Base-by-base conservation (phyloP, 306 rosid genomes). In the Begonia masoniana region DNA sequence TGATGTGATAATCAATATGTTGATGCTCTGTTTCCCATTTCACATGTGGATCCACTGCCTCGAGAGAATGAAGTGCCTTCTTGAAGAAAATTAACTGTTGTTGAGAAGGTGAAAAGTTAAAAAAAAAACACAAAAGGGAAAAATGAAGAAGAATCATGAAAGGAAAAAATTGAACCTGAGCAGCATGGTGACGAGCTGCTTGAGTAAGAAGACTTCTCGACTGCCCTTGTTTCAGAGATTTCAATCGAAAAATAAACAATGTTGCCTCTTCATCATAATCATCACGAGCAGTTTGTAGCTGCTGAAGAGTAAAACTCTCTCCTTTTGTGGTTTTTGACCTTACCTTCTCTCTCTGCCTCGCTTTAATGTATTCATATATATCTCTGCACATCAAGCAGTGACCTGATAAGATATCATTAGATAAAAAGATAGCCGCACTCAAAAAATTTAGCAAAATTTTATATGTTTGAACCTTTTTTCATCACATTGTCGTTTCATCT, bases 131-230 rank as follows among this genome's bases (percentile, higher is more conserved):
- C 35, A 26, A n/a, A n/a, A n/a, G 35, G 35, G 35, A 26, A 26
- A 17, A 26, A 26, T 26, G 36, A 67, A 53, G 52, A 36, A 24
- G 51, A 51, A 51, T 49, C 10, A 54, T 36, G 15, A 55, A 51
- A 67, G 59, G 15, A 47, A 54, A 31, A 52, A 43, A 10, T 17
- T 3, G 15, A 51, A 92, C 99, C 95, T 92, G 99, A 81, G 96
- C 84, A 68, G 99, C 95, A 68, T 92, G 94, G 68, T 92, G 99
- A 46, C 96, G 99, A 48, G 99, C 95, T 48, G 96, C 99, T 81
- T 92, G 99, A 23, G 99, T 86, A 55, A 92, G 93, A 74, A 92
- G 95, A 63, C 99, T 92, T 41, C 88, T 86, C 2, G 93, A 75
- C 65, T 92, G 99, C 52, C 96, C 99, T 83, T 83, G 99, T 80